These are phyloP conservation scores for Pyricularia sp. DNA, from an alignment of 2,329 filamentous ascomycete species.

Conservation along the genomic window DNA sequence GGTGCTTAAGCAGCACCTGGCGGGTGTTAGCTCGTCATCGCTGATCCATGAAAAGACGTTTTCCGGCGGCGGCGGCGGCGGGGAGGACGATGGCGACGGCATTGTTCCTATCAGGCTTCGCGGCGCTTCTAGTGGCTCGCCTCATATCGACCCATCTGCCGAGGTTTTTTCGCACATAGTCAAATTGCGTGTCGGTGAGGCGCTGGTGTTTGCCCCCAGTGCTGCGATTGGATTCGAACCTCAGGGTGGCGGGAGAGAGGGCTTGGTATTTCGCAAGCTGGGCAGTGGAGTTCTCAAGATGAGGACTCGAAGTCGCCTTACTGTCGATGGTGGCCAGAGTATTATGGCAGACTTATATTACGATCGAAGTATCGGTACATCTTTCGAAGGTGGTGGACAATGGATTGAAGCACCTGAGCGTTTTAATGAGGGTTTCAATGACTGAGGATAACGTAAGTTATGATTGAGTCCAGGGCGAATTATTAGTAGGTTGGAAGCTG, in stretches of 20 bases:
- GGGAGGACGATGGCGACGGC: constrained; percentile 5
- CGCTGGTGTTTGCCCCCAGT: constrained; percentile 35
- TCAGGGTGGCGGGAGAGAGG: background rate
- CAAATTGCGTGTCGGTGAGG: constrained; percentile 31
- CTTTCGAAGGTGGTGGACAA: background rate
- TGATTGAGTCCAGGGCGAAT: too few relatives aligned
- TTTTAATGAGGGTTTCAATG: too few relatives aligned
- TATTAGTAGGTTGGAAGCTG: too few relatives aligned
- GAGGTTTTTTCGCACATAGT: constrained; percentile 34
- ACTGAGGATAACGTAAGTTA: too few relatives aligned
- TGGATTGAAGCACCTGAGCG: too few relatives aligned
- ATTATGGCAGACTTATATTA: constrained; percentile 26
- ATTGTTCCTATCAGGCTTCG: background rate
- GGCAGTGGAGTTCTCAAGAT: constrained; percentile 30
- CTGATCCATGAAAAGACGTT: constrained; percentile 12
- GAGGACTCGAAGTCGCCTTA: constrained; percentile 29
- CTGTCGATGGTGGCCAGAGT: constrained; percentile 32
- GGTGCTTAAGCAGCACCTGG: constrained; percentile 19
- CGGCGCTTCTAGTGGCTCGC: background rate
- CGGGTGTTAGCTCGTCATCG: constrained; percentile 15
- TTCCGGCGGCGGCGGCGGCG: constrained; percentile 3
- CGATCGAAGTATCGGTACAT: background rate
- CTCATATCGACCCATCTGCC: constrained; percentile 12
- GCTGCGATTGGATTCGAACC: constrained; percentile 25
- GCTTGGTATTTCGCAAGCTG: constrained; percentile 17